These are phyloP conservation scores for Thinopyrum elongatum DNA, from an alignment of 176 grass and related monocot genomes.

Conservation along the genomic window DNA sequence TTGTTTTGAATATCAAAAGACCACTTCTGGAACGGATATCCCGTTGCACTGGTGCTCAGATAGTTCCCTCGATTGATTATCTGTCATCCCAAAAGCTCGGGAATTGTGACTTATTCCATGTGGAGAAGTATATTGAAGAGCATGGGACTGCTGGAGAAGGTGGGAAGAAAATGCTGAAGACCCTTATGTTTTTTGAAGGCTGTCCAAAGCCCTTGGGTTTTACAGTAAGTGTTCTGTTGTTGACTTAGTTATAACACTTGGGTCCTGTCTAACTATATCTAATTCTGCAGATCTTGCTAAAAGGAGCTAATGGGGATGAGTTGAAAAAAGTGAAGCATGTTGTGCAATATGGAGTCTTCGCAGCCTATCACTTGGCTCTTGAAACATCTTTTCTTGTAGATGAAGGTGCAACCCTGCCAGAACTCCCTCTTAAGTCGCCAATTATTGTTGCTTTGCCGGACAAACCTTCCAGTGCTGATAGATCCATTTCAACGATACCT, in stretches of 20 bases:
- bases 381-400: conserved; percentile 99
- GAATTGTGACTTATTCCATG: conserved; percentile 88
- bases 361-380: conserved; percentile 97
- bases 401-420: conserved; percentile 97
- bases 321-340: conserved; percentile 98
- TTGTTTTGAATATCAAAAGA: conserved; percentile 94
- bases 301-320: conserved; percentile 76
- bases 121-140: conserved; percentile 92
- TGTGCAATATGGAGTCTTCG: conserved; percentile 96
- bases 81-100: conserved; percentile 86
- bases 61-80: conserved; percentile 93
- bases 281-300: conserved; percentile 79
- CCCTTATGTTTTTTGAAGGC: conserved; percentile 96
- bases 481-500: conserved; percentile 82
- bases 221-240: conserved; percentile 75
- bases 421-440: conserved; percentile 81
- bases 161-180: conserved; percentile 85
- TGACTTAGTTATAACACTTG: conserved; percentile 3
- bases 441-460: conserved; percentile 88
- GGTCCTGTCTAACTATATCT: conserved; percentile 28
- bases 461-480: conserved; percentile 76
- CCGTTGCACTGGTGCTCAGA: conserved; percentile 88
- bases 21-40: conserved; percentile 92
- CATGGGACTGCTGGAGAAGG: conserved; percentile 76
- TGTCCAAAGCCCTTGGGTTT: conserved; percentile 95